phyloP scores from a whole-genome alignment of 2,329 filamentous ascomycete species.

The Microcyclosporella mali region DNA sequence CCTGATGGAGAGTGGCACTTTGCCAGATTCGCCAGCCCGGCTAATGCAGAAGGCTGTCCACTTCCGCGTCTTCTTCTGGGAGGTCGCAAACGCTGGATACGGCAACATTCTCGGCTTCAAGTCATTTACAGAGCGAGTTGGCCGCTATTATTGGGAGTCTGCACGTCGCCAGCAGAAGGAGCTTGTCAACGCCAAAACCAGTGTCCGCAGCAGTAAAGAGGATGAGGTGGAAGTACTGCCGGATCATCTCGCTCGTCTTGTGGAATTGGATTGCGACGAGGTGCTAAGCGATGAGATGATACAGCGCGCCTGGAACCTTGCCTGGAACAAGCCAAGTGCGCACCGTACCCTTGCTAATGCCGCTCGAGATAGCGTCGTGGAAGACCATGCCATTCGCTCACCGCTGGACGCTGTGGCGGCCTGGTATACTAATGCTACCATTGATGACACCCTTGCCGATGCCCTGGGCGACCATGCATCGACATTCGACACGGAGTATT shows the following conservation, averaged over 20 bases:
- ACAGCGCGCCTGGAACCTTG: conserved; percentile 81
- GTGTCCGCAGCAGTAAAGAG: conserved; percentile 28
- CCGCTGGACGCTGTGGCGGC: conserved; percentile 85
- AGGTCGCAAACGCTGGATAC: conserved; percentile 60
- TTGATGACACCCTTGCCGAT: conserved; percentile 63
- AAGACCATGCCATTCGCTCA: conserved; percentile 77
- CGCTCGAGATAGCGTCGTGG: conserved; percentile 75
- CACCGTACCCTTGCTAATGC: conserved; percentile 60
- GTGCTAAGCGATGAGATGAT: conserved; percentile 72
- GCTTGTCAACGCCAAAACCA: conserved; percentile 22
- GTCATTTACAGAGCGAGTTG: conserved; percentile 64
- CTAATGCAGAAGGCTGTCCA: conserved; percentile 91
- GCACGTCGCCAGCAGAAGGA: conserved; percentile 59
- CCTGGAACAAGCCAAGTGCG: conserved; percentile 74
- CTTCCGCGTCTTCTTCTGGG: conserved; percentile 82
- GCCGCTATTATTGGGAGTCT: conserved; percentile 72
- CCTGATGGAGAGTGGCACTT: conserved; percentile 77
- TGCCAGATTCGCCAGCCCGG: conserved; percentile 73
- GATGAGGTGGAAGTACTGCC: conserved; percentile 63
- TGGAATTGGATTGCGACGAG: conserved; percentile 74
- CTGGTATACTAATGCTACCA: conserved; percentile 74
- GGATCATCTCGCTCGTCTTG: conserved; percentile 65
- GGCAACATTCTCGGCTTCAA: conserved; percentile 61
- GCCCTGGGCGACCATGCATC: conserved; percentile 44
- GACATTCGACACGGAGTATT: conserved; percentile 40